Evolutionary conservation across 1,284 basidiomycete species (phyloP).

Genomic region (Malassezia brasiliensis): DNA sequence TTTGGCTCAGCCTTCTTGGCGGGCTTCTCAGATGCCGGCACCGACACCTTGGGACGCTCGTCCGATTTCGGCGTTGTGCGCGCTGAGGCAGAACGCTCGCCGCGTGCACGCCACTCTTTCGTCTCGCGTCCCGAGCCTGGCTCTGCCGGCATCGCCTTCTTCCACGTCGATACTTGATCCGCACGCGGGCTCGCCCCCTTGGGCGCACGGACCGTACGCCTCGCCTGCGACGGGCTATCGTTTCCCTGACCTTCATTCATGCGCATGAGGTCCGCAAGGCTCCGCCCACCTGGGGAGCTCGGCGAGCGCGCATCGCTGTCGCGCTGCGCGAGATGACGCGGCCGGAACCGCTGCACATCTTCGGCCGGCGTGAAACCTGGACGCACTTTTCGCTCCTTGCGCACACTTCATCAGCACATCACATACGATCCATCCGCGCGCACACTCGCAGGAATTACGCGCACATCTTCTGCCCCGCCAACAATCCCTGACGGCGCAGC

Average conservation of each 20-base stretch:
- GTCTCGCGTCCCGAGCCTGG: no score
- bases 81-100: no score
- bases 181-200: not conserved
- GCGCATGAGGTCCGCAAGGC: not conserved
- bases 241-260: not conserved
- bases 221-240: not conserved
- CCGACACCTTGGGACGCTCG: no score
- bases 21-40: no score
- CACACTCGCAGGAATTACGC: conserved; percentile 11
- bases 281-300: not conserved
- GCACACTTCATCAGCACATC: conserved; percentile 9
- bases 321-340: not conserved
- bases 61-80: no score
- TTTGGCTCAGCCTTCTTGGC: no score
- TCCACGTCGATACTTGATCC: not conserved
- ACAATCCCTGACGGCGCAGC: conserved; percentile 17
- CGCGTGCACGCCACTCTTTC: no score
- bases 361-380: conserved; percentile 15
- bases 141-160: not conserved
- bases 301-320: not conserved
- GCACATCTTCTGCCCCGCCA: not conserved
- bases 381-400: conserved; percentile 13
- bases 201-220: not conserved
- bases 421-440: conserved; percentile 19
- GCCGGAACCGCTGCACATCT: conserved; percentile 12